Conservation (phyloP, 495 filamentous ascomycete genomes). For the Talaromyces trachyspermus region DNA sequence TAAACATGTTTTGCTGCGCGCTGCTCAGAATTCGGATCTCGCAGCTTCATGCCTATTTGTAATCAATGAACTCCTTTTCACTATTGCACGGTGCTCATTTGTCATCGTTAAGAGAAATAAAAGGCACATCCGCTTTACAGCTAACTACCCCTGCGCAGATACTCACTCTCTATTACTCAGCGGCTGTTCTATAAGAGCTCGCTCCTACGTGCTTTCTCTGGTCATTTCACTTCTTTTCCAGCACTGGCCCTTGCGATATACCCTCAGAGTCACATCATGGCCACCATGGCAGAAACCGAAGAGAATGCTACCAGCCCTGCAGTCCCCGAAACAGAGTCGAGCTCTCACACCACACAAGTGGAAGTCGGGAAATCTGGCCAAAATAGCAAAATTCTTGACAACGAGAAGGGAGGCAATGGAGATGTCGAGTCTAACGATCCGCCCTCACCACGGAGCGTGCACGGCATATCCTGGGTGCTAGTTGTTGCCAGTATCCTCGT, state of each 20-base stretch:
- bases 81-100: too few species aligned
- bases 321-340: not conserved
- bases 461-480: conserved; percentile 4
- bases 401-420: not conserved
- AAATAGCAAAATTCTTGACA: not conserved
- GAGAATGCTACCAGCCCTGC: not conserved
- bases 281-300: not conserved
- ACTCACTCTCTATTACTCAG: not conserved
- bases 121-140: too few species aligned
- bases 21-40: too few species aligned
- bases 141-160: too few species aligned
- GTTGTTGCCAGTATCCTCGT: conserved; percentile 7
- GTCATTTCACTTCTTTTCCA: not conserved
- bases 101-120: not conserved
- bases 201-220: not conserved
- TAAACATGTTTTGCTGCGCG: too few species aligned
- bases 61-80: not conserved
- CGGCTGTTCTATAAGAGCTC: not conserved
- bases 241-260: too few species aligned
- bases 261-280: too few species aligned
- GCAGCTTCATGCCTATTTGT: not conserved
- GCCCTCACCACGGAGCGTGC: not conserved
- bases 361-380: not conserved
- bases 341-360: not conserved
- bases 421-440: not conserved